Evolutionary conservation across 2,329 filamentous ascomycete genomes (phyloP).

Genomic region (Pyrenophora graminea): DNA sequence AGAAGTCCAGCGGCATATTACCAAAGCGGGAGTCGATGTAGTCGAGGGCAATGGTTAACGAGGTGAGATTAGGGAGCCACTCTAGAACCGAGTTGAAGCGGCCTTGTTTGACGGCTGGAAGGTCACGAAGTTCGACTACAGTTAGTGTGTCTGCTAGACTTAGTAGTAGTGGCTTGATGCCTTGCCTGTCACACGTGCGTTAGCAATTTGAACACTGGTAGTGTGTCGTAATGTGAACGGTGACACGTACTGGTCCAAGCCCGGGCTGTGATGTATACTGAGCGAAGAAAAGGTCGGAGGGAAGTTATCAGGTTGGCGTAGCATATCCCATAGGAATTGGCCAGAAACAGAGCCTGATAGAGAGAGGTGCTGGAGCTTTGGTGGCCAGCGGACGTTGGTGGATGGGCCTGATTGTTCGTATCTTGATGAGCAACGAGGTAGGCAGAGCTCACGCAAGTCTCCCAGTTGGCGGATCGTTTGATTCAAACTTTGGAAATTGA

Average conservation of each 20-base stretch:
- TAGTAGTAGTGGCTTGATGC: slow-evolving; percentile 45
- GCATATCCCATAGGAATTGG: slow-evolving; percentile 49
- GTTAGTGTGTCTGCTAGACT: slow-evolving; percentile 26
- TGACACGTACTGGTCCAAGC: slow-evolving; percentile 35
- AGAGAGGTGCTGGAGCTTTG: slow-evolving; percentile 46
- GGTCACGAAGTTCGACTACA: slow-evolving; percentile 46
- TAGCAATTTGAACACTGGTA: background rate
- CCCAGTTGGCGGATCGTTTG: slow-evolving; percentile 55
- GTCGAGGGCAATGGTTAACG: slow-evolving; percentile 52
- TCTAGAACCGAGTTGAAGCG: slow-evolving; percentile 49
- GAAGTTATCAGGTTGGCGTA: slow-evolving; percentile 33
- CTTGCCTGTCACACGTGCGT: slow-evolving; percentile 6
- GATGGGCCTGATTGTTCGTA: slow-evolving; percentile 27
- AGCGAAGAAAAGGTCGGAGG: slow-evolving; percentile 36
- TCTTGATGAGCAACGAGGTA: slow-evolving; percentile 49
- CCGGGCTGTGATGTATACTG: slow-evolving; percentile 50
- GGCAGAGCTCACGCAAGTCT: slow-evolving; percentile 51
- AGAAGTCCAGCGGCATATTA: slow-evolving; percentile 24
- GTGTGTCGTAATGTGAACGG: background rate
- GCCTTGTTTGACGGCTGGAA: slow-evolving; percentile 47
- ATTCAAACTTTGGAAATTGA: slow-evolving; percentile 56
- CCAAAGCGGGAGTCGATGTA: slow-evolving; percentile 52
- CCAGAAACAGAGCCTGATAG: slow-evolving; percentile 52
- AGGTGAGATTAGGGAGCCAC: slow-evolving; percentile 46
- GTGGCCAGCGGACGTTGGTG: slow-evolving; percentile 49